Conservation (phyloP, 768 basidiomycete species). For the Tubosaeta brunneosetosa region DNA sequence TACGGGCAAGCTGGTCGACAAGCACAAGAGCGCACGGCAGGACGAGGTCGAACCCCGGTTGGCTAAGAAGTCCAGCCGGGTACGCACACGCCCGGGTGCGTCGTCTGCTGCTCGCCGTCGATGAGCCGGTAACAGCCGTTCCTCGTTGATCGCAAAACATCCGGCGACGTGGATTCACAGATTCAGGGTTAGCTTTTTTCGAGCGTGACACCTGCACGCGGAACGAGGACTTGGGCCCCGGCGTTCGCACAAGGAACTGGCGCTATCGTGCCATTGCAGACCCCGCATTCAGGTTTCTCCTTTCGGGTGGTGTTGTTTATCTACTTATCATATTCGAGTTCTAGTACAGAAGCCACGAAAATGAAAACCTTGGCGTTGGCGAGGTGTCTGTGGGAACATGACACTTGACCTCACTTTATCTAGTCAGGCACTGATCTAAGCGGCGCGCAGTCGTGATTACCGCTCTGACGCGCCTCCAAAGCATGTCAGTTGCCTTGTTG, state of each 20-base stretch:
- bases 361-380: conserved; percentile 23
- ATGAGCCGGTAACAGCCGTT: conserved; percentile 25
- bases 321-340: conserved; percentile 15
- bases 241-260: background rate
- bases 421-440: conserved; percentile 27
- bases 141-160: conserved; percentile 1
- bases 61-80: conserved; percentile 26
- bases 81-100: conserved; percentile 20
- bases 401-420: conserved; percentile 22
- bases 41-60: conserved; percentile 24
- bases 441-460: conserved; percentile 22
- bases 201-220: conserved; percentile 4
- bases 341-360: conserved; percentile 15
- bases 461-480: conserved; percentile 22
- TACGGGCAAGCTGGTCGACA: conserved; percentile 21
- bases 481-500: conserved; percentile 21
- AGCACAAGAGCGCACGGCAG: conserved; percentile 16
- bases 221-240: background rate
- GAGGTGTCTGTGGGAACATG: conserved; percentile 17
- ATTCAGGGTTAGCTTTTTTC: conserved; percentile 18
- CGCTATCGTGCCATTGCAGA: conserved; percentile 1
- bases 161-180: conserved; percentile 6
- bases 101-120: conserved; percentile 26
- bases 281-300: conserved; percentile 4
- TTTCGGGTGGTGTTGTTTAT: conserved; percentile 8